Base-by-base conservation (phyloP, 1,139 yeast species). In the Scheffersomyces cryptocercus region DNA sequence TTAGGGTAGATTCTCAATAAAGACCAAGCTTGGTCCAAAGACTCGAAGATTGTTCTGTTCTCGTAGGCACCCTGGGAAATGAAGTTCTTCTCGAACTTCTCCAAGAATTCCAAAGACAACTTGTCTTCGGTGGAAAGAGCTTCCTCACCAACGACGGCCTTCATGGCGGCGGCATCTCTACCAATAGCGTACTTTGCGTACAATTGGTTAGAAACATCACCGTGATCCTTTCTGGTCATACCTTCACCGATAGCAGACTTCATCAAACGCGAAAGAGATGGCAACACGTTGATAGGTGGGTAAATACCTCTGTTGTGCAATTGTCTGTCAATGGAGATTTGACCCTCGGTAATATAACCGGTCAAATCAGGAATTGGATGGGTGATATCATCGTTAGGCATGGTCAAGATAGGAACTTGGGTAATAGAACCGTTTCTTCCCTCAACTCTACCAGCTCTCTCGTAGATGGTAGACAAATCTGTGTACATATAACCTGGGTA, bases 401-500 rank as follows among this genome's bases (percentile, higher is more conserved):
- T 95, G 53, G 99, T 90, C 70, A 93, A 82, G 68, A 93, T 93
- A 48, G 99, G 99, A 68, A 93, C 88, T 76, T 93, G 99, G 41
- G 99, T 93, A 65, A 93, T 93, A 42, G 99, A 93, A 66, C 99
- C 99, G 64, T 95, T 93, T 76, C 99, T 87, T 54, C 99, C 99
- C 75, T 95, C 99, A 53, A 93, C 99, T 78, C 99, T 87, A 68
- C 99, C 99, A 37, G 99, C 99, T 77, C 99, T 88, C 77, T 93
- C 99, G 70, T 93, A 93, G 64, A 93, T 90, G 48, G 98, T 93
- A 43, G 98, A 88, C 78, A 93, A 88, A 85, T 93, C 99, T 41
- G 99, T 93, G 76, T 93, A 93, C 99, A 93, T 93, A 72, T 93
- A 93, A 87, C 99, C 99, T 52, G 99, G 99, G 73, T 93, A 93